These are phyloP conservation scores for Vishniacozyma victoriae DNA, from an alignment of 768 basidiomycete species.

Conservation along the genomic window DNA sequence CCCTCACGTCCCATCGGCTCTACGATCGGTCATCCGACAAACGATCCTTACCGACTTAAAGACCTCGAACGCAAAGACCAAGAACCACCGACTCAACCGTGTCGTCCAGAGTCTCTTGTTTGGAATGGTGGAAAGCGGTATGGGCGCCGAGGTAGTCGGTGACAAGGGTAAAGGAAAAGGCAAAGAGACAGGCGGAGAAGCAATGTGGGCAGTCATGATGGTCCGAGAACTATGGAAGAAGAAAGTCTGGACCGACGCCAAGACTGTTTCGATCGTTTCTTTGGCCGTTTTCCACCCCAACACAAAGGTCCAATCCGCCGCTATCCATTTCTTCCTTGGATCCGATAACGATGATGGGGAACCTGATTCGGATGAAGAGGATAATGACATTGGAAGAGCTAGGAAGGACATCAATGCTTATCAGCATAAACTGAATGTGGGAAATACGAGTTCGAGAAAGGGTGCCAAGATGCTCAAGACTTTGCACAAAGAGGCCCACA, in stretches of 20 bases:
- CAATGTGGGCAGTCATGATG: slow-evolving; percentile 94
- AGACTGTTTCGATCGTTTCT: slow-evolving; percentile 85
- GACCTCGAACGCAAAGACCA: slow-evolving; percentile 76
- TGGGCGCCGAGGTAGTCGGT: slow-evolving; percentile 71
- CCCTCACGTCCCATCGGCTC: slow-evolving; percentile 79
- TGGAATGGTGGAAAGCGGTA: slow-evolving; percentile 88
- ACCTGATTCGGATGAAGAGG: slow-evolving; percentile 66
- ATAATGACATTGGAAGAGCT: slow-evolving; percentile 52
- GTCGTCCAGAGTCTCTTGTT: slow-evolving; percentile 94
- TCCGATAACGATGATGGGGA: slow-evolving; percentile 64
- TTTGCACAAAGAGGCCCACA: slow-evolving; percentile 62
- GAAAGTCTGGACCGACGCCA: slow-evolving; percentile 84
- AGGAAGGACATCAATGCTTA: slow-evolving; percentile 65
- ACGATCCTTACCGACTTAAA: slow-evolving; percentile 91
- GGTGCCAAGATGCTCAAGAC: slow-evolving; percentile 55
- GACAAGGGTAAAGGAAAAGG: slow-evolving; percentile 60
- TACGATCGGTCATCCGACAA: slow-evolving; percentile 81
- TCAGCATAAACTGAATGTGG: slow-evolving; percentile 54
- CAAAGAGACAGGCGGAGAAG: slow-evolving; percentile 63
- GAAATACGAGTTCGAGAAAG: slow-evolving; percentile 63
- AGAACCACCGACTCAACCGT: slow-evolving; percentile 93
- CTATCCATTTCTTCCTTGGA: slow-evolving; percentile 94
- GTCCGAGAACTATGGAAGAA: slow-evolving; percentile 93
- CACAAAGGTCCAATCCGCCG: slow-evolving; percentile 87
- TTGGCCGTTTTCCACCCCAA: slow-evolving; percentile 90